Evolutionary conservation across 75 land plant species (phyloP), one percentile per base, ranked within the genome.

Genomic region (Pinus albicaulis): DNA sequence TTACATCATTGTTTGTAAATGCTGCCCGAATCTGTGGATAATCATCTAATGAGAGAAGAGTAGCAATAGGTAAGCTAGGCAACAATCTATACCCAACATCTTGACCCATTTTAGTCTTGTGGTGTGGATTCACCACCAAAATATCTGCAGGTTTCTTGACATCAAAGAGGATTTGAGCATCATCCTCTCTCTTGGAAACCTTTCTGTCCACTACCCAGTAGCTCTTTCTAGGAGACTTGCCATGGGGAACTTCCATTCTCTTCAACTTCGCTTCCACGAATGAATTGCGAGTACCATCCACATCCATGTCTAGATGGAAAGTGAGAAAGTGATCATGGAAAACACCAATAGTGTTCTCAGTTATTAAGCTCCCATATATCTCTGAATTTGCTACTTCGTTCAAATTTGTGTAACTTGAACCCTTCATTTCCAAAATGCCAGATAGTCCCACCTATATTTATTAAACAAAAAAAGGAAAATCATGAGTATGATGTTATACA

Each of bases 281-380:
- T 1, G 94, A 82, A 64, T 89, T 92, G 28, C 77, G 38, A 55
- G 62, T 61, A n/a, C 94, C 94, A 75, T 92, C 94, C 44, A 87
- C 82, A 62, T 92, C 94, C 15, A 92, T 78, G 70, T 92, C 92
- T 6, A 87, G 76, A 74, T 89, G 79, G 78, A 82, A 92, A 0
- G 88, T 85, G 12, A 92, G 25, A 78, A 83, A 89, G 48, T 89
- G 94, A 76, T 92, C 94, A 58, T 92, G 91, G 69, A 80, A 76
- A n/a, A 83, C 83, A 25, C 82, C 94, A 34, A 89, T 76, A n/a
- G 86, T 79, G 82, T 89, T 87, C 12, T 81, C 86, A 0, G 89
- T 75, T 23, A 92, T 28, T 25, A 89, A 65, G 13, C 78, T 85
- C 41, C 94, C 91, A 74, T 89, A 74, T 17, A 83, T 61, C 3